Evolutionary conservation across 768 basidiomycete genomes (phyloP), one percentile per base, ranked within the genome.

Genomic region (Tylopilus sp.): DNA sequence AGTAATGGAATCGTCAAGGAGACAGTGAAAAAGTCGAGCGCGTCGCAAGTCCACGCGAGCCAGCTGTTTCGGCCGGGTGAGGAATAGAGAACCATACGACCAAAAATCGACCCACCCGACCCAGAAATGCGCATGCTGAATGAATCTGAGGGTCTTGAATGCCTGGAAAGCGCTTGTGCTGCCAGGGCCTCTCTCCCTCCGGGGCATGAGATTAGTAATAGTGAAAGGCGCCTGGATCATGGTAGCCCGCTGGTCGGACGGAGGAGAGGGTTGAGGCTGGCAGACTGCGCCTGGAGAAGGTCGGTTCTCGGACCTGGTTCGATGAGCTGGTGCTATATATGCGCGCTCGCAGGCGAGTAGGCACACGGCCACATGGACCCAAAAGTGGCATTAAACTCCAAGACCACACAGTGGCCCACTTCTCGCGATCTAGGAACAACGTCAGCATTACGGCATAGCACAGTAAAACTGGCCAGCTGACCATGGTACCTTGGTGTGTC

Each of bases 31-130:
- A 90, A 93, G 67, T 93, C 92, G 62, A 90, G 82, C 1, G 90
- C 89, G 62, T 93, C 91, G 69, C 82, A 85, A 8, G 84, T 87
- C 92, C 92, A 94, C 0, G 89, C 88, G 17, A 93, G 72, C 86
- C 86, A 92, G n/a, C 85, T 87, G n/a, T n/a, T n/a, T n/a, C n/a
- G n/a, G n/a, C n/a, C 3, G 4, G 5, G 17, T 59, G 25, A 55
- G 40, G 22, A n/a, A 44, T 40, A 25, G 9, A 9, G 17, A 11
- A 41, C 1, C 14, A 16, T 1, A 22, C 8, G 43, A 45, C 22
- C 24, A 24, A 13, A 26, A 6, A 10, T 11, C 43, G 28, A 61
- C 63, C 45, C 60, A 82, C 81, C 85, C 83, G 38, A 78, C 75
- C 64, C 76, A 81, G 66, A 85, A 85, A 47, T 82, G 76, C 5